Conservation (phyloP, 768 basidiomycete genomes). For the Boletus subparvulus region DNA sequence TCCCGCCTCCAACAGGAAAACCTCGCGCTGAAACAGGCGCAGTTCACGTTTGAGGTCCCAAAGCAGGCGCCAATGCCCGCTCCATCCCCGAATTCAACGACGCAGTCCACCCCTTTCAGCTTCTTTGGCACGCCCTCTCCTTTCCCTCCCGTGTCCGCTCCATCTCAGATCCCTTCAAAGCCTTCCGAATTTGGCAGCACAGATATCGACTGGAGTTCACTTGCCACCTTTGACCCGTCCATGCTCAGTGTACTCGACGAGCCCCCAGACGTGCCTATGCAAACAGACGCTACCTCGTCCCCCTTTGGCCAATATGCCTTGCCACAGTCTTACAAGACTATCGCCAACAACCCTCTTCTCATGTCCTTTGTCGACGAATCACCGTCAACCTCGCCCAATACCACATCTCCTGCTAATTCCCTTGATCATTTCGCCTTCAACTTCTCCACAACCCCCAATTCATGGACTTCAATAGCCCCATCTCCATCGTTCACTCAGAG, state of each 20-base stretch:
- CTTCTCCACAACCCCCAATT: conserved; percentile 38
- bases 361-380: conserved; percentile 74
- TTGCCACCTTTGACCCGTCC: conserved; percentile 70
- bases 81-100: conserved; percentile 20
- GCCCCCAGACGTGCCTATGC: conserved; percentile 55
- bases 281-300: conserved; percentile 50
- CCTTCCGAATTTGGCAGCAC: conserved; percentile 14
- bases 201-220: conserved; percentile 60
- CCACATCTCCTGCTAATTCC: conserved; percentile 18
- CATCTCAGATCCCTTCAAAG: conserved; percentile 34
- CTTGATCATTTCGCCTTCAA: conserved; percentile 47
- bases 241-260: conserved; percentile 67
- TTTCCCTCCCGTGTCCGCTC: conserved; percentile 23
- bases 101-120: conserved; percentile 23
- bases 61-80: conserved; percentile 33
- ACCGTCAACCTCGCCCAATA: conserved; percentile 23
- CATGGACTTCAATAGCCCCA: conserved; percentile 23
- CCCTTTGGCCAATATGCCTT: conserved; percentile 50
- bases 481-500: conserved; percentile 20
- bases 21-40: conserved; percentile 69
- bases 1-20: conserved; percentile 87
- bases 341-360: conserved; percentile 81
- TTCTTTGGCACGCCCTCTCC: conserved; percentile 29
- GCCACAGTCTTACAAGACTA: conserved; percentile 63
- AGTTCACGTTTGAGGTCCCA: conserved; percentile 84